phyloP scores from a whole-genome alignment of 2,329 filamentous ascomycete species.

The Penicillium decumbens region DNA sequence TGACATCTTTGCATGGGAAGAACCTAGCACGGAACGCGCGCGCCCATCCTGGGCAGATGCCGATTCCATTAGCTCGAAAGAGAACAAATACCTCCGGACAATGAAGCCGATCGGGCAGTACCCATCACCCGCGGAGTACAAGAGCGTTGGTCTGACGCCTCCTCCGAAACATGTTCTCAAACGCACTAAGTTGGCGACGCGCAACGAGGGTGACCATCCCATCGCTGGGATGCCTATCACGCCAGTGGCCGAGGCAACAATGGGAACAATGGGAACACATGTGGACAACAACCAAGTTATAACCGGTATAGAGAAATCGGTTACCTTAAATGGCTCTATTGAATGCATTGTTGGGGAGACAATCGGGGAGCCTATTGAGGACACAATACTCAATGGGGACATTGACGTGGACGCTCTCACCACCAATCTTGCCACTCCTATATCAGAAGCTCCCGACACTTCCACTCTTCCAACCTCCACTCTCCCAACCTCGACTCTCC shows the following conservation, averaged over 20 bases:
- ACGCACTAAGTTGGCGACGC: slow-evolving; percentile 9
- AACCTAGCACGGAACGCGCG: slow-evolving; percentile 10
- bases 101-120: slow-evolving; percentile 25
- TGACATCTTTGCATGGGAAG: slow-evolving; percentile 8
- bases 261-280: not conserved
- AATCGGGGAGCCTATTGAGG: not conserved
- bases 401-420: not conserved
- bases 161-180: slow-evolving; percentile 7
- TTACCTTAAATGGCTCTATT: slow-evolving; percentile 3
- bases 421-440: slow-evolving; percentile 11
- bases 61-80: slow-evolving; percentile 2
- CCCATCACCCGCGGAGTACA: slow-evolving; percentile 20
- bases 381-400: not conserved
- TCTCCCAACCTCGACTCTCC: not conserved
- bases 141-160: slow-evolving; percentile 18
- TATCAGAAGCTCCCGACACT: slow-evolving; percentile 9
- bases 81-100: slow-evolving; percentile 3
- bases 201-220: slow-evolving; percentile 6
- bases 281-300: not conserved
- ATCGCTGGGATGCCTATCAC: slow-evolving; percentile 15
- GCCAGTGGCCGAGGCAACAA: slow-evolving; percentile 17
- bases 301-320: slow-evolving; percentile 2
- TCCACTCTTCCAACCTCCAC: not conserved
- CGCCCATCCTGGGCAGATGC: slow-evolving; percentile 9
- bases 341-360: slow-evolving; percentile 2